These are phyloP conservation scores for Tulasnella sp. DNA, from an alignment of 768 basidiomycete species.

Conservation along the genomic window DNA sequence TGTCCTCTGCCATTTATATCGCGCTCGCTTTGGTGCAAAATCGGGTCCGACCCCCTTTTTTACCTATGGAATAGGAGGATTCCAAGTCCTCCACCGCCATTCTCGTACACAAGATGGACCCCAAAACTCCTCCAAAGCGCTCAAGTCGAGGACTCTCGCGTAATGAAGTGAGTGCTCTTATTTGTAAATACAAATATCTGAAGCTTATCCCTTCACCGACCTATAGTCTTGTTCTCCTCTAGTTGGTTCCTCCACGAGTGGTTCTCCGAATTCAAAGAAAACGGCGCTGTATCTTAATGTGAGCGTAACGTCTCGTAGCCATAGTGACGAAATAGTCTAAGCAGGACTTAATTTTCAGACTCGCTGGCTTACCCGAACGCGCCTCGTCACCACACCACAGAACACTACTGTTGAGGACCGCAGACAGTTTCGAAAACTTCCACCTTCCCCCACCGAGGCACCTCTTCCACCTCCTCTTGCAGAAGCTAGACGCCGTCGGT, in stretches of 20 bases:
- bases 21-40: too few species aligned
- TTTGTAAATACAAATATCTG: background rate
- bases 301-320: background rate
- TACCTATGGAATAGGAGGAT: too few species aligned
- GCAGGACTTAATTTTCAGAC: background rate
- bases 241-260: background rate
- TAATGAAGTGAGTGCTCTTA: background rate
- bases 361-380: background rate
- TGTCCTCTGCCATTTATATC: too few species aligned
- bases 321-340: background rate
- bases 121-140: background rate
- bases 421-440: background rate
- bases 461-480: background rate
- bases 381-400: background rate
- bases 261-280: background rate
- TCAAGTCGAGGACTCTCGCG: too few species aligned
- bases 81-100: too few species aligned
- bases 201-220: background rate
- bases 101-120: background rate
- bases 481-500: background rate
- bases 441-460: background rate
- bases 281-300: background rate
- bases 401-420: background rate
- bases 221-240: background rate
- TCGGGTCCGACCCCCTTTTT: too few species aligned